Evolutionary conservation across 2,329 filamentous ascomycete genomes (phyloP), one percentile per base, ranked within the genome.

Genomic region (Fonsecaea erecta): DNA sequence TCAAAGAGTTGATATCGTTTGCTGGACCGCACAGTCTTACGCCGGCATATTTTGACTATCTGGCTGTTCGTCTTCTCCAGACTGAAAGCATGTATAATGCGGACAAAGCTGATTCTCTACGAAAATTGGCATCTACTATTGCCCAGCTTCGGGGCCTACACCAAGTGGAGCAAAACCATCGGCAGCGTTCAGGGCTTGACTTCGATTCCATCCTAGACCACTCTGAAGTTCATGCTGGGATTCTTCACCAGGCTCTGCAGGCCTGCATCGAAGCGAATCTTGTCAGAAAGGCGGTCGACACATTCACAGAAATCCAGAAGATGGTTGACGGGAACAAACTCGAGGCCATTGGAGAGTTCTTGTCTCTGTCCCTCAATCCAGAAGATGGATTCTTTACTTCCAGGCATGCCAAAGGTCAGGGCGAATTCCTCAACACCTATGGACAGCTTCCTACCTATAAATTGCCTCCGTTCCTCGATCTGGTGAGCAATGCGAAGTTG

Each of bases 41-140:
- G 8, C 71, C 71, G 7, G 75, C 71, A 62, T 70, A 72, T 37
- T 69, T 74, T 21, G 77, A 77, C 43, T 77, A 75, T 70, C 73
- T 80, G 46, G 69, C 84, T 35, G 74, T 81, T n/a, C 83, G 85
- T 32, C 74, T 86, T 26, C 52, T 84, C 7, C 83, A 86, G 63
- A 81, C 82, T 1, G 80, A 80, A 37, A 78, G 77, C 21, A 71
- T 85, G 16, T 72, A 79, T 6, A 74, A 81, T 1, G 77, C 82
- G 35, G 74, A 75, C 26, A 78, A 83, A 26, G 82, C 83, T 14
- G 74, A 76, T 53, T 65, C 80, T 2, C 72, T 84, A 16, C 75
- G 80, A 35, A 32, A 58, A 6, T 66, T 63, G 61, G 52, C 43
- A 8, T 32, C 34, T 1, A 52, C 21, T 6, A 24, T 69, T 3